phyloP scores from a whole-genome alignment of 169 alveolate genomes.

The Plasmodium chabaudi region DNA sequence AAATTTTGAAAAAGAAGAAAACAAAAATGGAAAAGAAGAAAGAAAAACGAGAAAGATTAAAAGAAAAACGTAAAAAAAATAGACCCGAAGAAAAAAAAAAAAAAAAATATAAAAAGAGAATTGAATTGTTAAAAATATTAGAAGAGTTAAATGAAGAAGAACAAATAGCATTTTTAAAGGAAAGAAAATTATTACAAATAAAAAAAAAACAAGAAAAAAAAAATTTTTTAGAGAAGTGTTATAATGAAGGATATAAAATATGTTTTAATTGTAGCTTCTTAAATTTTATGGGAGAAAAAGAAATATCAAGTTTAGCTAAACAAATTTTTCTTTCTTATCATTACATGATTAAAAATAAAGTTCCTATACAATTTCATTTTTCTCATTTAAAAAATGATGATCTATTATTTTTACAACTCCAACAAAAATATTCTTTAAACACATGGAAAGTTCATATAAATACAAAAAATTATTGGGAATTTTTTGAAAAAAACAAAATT shows the following conservation, averaged over 20 bases:
- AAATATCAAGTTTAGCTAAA: slow-evolving; percentile 78
- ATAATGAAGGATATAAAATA: slow-evolving; percentile 77
- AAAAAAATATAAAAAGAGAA: slow-evolving; percentile 48
- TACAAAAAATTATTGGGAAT: slow-evolving; percentile 78
- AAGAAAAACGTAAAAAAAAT: slow-evolving; percentile 49
- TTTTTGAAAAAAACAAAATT: slow-evolving; percentile 77
- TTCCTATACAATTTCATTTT: slow-evolving; percentile 79
- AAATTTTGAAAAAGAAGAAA: slow-evolving; percentile 16
- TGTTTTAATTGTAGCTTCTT: slow-evolving; percentile 81
- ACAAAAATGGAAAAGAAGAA: slow-evolving; percentile 63
- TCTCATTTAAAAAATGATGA: slow-evolving; percentile 63
- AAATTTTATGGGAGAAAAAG: slow-evolving; percentile 80
- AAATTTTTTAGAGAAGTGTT: slow-evolving; percentile 37
- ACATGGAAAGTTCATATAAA: slow-evolving; percentile 78
- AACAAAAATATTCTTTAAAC: slow-evolving; percentile 74
- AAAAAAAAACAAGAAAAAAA: slow-evolving; percentile 73
- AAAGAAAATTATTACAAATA: slow-evolving; percentile 74
- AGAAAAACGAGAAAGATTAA: slow-evolving; percentile 42
- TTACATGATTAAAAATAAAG: slow-evolving; percentile 77
- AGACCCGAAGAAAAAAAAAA: slow-evolving; percentile 75
- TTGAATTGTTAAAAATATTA: slow-evolving; percentile 43
- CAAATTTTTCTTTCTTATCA: slow-evolving; percentile 78
- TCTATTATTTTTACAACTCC: slow-evolving; percentile 42
- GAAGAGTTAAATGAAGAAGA: slow-evolving; percentile 70
- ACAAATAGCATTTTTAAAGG: slow-evolving; percentile 61